Evolutionary conservation across 306 rosid species (phyloP).

Genomic region (Oxytropis ochrocephala): DNA sequence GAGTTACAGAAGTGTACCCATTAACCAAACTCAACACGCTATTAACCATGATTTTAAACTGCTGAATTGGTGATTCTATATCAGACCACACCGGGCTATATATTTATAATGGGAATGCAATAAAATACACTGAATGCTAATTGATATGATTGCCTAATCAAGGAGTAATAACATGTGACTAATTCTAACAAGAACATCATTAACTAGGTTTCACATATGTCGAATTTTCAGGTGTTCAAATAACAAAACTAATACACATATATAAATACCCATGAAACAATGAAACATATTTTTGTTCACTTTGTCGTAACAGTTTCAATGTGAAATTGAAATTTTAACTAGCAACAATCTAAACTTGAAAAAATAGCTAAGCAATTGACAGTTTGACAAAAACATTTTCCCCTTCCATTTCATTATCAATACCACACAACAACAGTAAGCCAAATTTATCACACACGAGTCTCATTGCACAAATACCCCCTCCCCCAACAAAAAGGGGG

Average conservation of each 20-base stretch:
- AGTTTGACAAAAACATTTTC: not conserved
- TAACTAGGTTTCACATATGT: no score
- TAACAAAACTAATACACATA: not conserved
- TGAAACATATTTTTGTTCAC: not conserved
- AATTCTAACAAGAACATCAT: no score
- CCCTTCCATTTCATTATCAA: not conserved
- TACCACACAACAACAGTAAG: not conserved
- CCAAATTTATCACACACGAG: not conserved
- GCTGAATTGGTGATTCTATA: no score
- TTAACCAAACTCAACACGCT: no score
- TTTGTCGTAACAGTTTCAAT: not conserved
- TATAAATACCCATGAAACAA: not conserved
- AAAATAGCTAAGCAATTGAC: not conserved
- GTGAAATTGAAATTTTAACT: not conserved
- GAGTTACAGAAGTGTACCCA: no score
- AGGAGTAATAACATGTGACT: no score
- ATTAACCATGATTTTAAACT: no score
- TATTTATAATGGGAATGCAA: no score
- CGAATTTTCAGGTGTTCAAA: no score
- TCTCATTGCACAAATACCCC: not conserved
- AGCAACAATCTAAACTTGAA: not conserved
- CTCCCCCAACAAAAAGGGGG: not conserved
- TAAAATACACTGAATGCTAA: no score
- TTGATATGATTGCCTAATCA: no score
- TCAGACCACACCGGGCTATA: no score